These are phyloP conservation scores for Rusavskia elegans DNA, from an alignment of 495 filamentous ascomycete genomes.

Conservation along the genomic window DNA sequence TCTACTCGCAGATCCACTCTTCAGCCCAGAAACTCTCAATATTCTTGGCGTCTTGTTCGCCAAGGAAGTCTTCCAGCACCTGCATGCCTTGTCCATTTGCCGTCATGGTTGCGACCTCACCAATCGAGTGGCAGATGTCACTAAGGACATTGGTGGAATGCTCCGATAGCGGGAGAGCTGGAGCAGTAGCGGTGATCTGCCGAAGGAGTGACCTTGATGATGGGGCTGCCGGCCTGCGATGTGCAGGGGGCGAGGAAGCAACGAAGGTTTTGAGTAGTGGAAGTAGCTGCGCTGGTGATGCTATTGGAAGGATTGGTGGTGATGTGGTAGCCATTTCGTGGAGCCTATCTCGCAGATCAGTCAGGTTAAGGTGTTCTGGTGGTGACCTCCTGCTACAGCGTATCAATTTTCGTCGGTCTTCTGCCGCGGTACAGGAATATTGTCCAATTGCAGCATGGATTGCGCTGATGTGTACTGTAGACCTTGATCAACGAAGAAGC, in stretches of 20 bases:
- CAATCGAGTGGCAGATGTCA: conserved; percentile 30
- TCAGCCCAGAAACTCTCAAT: conserved; percentile 33
- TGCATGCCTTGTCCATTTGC: conserved; percentile 19
- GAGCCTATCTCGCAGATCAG: background rate
- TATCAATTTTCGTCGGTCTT: no score
- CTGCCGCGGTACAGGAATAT: no score
- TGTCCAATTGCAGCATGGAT: no score
- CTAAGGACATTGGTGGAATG: conserved; percentile 32
- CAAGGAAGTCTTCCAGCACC: conserved; percentile 24
- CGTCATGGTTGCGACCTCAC: conserved; percentile 25
- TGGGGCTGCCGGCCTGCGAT: conserved; percentile 10
- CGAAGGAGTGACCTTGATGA: conserved; percentile 24
- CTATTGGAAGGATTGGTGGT: conserved; percentile 20
- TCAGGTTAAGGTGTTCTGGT: no score
- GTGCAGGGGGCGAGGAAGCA: background rate
- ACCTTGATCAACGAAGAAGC: conserved; percentile 7
- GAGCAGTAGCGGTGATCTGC: conserved; percentile 22
- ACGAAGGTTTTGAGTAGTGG: conserved; percentile 16
- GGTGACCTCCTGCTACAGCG: no score
- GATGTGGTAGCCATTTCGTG: background rate
- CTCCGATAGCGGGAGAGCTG: conserved; percentile 16
- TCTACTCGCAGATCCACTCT: conserved; percentile 17
- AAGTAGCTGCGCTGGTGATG: conserved; percentile 14
- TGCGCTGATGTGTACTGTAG: background rate
- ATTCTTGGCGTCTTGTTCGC: conserved; percentile 9